Evolutionary conservation across 768 basidiomycete species (phyloP).

Genomic region (Collybia nuda): DNA sequence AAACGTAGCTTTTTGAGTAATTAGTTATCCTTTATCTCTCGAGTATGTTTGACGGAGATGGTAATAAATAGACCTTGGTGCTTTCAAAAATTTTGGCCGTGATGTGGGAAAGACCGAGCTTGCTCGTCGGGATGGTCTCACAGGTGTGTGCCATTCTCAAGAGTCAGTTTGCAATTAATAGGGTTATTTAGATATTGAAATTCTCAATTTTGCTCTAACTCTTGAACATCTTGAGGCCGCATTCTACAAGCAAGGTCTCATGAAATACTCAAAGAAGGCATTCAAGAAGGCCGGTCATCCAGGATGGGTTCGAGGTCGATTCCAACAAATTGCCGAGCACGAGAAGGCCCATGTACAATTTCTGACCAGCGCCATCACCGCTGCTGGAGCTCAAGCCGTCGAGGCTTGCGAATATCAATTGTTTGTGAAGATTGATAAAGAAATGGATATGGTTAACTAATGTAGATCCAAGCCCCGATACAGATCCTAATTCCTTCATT

Average conservation of each 20-base stretch:
- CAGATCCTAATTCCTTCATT: slow-evolving; percentile 46
- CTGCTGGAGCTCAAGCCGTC: slow-evolving; percentile 34
- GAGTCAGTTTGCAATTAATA: no score
- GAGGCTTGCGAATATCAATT: slow-evolving; percentile 63
- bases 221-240: slow-evolving; percentile 45
- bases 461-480: slow-evolving; percentile 35
- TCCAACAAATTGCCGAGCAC: slow-evolving; percentile 48
- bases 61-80: no score
- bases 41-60: no score
- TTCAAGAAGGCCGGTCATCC: slow-evolving; percentile 46
- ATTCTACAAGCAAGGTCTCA: slow-evolving; percentile 41
- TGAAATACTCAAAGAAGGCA: slow-evolving; percentile 35
- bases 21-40: no score
- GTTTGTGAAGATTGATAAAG: slow-evolving; percentile 29
- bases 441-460: slow-evolving; percentile 1
- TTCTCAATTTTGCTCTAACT: slow-evolving; percentile 44
- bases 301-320: slow-evolving; percentile 44
- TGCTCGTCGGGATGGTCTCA: no score
- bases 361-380: slow-evolving; percentile 46
- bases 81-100: no score
- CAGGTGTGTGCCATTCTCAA: no score
- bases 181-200: slow-evolving; percentile 13
- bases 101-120: no score
- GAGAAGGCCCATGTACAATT: slow-evolving; percentile 51
- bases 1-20: no score